These are phyloP conservation scores for Mycosphaerella sp. DNA, from an alignment of 2,329 filamentous ascomycete genomes.

Conservation along the genomic window DNA sequence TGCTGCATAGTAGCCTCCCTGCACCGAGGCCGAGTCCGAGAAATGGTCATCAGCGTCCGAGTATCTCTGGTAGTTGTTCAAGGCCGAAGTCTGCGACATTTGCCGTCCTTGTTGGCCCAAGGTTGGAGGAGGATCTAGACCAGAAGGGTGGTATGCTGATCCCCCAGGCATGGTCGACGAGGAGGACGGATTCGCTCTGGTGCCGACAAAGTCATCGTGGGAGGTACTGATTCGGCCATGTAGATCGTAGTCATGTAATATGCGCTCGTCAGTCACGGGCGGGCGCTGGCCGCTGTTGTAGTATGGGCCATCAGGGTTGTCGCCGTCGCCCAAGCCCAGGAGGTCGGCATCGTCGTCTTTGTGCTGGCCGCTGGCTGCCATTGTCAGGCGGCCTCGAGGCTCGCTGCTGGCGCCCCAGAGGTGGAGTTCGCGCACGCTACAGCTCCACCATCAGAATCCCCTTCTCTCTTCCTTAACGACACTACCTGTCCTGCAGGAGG, in stretches of 20 bases:
- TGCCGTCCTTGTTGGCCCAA: slow-evolving; percentile 35
- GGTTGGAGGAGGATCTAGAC: slow-evolving; percentile 35
- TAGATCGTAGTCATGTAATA: slow-evolving; percentile 66
- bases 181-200: slow-evolving; percentile 37
- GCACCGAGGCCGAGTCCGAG: slow-evolving; percentile 49
- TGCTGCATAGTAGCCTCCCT: slow-evolving; percentile 64
- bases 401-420: slow-evolving; percentile 16
- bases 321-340: slow-evolving; percentile 66
- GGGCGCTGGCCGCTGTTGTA: slow-evolving; percentile 74
- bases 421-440: slow-evolving; percentile 8
- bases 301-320: slow-evolving; percentile 56
- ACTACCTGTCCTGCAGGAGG: background rate
- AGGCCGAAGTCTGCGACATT: slow-evolving; percentile 71
- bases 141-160: slow-evolving; percentile 37
- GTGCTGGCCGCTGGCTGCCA: slow-evolving; percentile 44
- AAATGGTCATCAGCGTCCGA: slow-evolving; percentile 81
- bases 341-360: slow-evolving; percentile 44
- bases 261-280: slow-evolving; percentile 72
- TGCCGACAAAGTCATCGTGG: slow-evolving; percentile 89
- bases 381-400: slow-evolving; percentile 20
- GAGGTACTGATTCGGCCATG: slow-evolving; percentile 76
- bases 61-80: slow-evolving; percentile 87
- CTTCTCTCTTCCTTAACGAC: too few species aligned
- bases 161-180: slow-evolving; percentile 40
- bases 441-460: slow-evolving; percentile 16